Conservation (phyloP, 208 protist species). For the Trypanosoma scelopori region DNA sequence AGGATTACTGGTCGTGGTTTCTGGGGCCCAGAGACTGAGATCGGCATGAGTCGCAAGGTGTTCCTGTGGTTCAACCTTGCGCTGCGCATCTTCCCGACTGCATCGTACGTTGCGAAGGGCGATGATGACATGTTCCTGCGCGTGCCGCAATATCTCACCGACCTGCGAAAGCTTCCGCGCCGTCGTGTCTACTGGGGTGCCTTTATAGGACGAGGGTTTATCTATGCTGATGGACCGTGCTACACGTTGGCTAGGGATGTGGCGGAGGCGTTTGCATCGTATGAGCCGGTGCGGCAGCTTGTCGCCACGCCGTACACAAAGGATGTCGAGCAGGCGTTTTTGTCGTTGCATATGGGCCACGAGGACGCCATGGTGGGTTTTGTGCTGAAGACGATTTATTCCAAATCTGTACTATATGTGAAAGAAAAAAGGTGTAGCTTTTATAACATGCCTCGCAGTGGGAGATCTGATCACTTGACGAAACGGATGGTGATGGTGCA, state of each 20-base stretch:
- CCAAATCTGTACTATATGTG: neutral
- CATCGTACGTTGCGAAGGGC: conserved; percentile 39
- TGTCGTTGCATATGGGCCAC: conserved; percentile 1
- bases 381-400: neutral
- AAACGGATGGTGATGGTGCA: too few relatives aligned
- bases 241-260: conserved; percentile 11
- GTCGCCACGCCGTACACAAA: conserved; percentile 4
- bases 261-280: conserved; percentile 3
- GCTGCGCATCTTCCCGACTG: conserved; percentile 32
- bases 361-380: conserved; percentile 18
- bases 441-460: conserved; percentile 8
- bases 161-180: conserved; percentile 20
- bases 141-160: conserved; percentile 44
- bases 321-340: neutral
- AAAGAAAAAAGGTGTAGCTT: conserved; percentile 7
- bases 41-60: conserved; percentile 35
- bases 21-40: conserved; percentile 5
- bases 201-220: neutral
- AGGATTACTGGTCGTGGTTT: neutral
- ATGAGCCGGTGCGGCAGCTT: conserved; percentile 1
- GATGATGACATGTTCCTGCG: conserved; percentile 50
- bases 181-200: conserved; percentile 14
- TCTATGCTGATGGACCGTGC: conserved; percentile 4
- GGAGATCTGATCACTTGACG: too few relatives aligned
- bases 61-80: conserved; percentile 36